Evolutionary conservation across 2,329 filamentous ascomycete species (phyloP).

Genomic region (Zymoseptoria crescenta): DNA sequence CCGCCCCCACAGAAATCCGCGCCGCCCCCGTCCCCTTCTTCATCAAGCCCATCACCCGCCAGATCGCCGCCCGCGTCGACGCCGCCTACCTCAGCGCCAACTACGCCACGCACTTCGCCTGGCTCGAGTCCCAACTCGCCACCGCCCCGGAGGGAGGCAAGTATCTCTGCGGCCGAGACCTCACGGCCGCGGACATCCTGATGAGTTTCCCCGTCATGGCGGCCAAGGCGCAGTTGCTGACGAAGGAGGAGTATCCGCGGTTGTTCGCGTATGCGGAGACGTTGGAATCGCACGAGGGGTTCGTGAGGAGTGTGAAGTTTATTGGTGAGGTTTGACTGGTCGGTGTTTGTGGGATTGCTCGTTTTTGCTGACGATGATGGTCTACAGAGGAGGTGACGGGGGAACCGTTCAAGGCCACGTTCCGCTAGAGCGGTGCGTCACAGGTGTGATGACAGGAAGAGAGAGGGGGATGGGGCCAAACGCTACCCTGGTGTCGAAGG

Average conservation of each 20-base stretch:
- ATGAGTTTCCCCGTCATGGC: constrained; percentile 46
- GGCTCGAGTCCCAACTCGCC: constrained; percentile 44
- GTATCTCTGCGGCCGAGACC: constrained; percentile 42
- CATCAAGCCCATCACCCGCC: constrained; percentile 54
- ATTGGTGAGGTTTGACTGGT: constrained; percentile 28
- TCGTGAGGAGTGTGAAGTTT: constrained; percentile 41
- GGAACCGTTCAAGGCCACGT: constrained; percentile 14
- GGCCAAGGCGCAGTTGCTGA: constrained; percentile 31
- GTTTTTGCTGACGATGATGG: neutral
- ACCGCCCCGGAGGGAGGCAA: constrained; percentile 41
- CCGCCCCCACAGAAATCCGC: constrained; percentile 27
- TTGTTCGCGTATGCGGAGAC: constrained; percentile 40
- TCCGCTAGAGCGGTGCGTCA: neutral
- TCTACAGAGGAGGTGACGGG: constrained; percentile 32
- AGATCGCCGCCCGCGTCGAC: constrained; percentile 45
- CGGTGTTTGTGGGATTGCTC: too few species aligned
- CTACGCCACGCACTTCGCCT: constrained; percentile 41
- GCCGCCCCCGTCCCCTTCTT: constrained; percentile 58
- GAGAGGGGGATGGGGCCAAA: neutral
- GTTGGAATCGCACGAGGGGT: constrained; percentile 38
- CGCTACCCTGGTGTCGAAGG: too few species aligned
- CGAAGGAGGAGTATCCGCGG: constrained; percentile 39
- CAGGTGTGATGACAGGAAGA: too few species aligned
- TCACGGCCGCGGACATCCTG: constrained; percentile 48
- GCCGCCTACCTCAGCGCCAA: constrained; percentile 40